These are phyloP conservation scores for Claviceps capensis DNA, from an alignment of 2,329 filamentous ascomycete genomes.

Conservation along the genomic window DNA sequence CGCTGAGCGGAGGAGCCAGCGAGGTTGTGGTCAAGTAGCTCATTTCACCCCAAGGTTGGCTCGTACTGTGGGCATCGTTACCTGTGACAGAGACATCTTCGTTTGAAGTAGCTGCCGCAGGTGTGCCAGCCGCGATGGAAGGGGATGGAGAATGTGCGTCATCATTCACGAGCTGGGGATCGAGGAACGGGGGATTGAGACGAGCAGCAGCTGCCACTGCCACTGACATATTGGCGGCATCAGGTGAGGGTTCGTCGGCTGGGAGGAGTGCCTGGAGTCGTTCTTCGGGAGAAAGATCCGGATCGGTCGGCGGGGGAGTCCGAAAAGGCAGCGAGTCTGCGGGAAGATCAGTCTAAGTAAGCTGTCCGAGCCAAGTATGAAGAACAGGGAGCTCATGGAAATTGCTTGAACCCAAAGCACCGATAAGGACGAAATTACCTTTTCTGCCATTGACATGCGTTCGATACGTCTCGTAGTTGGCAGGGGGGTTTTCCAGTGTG, in stretches of 20 bases:
- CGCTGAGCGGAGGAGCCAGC: slow-evolving; percentile 17
- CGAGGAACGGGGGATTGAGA: slow-evolving; percentile 39
- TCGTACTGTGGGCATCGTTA: slow-evolving; percentile 11
- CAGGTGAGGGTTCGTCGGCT: slow-evolving; percentile 22
- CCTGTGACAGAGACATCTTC: slow-evolving; percentile 10
- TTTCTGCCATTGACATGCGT: slow-evolving; percentile 12
- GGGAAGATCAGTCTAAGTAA: neutral
- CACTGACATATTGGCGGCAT: slow-evolving; percentile 38
- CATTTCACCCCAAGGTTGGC: slow-evolving; percentile 40
- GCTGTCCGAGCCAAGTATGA: neutral
- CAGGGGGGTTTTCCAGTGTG: slow-evolving; percentile 40
- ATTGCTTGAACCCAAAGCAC: slow-evolving; percentile 7
- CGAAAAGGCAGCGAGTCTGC: slow-evolving; percentile 10
- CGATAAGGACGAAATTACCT: slow-evolving; percentile 8
- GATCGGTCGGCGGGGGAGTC: slow-evolving; percentile 13
- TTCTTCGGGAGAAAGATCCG: slow-evolving; percentile 32
- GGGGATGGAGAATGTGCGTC: slow-evolving; percentile 18
- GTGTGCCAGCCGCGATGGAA: slow-evolving; percentile 9
- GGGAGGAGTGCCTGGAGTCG: slow-evolving; percentile 34
- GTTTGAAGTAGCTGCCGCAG: slow-evolving; percentile 11
- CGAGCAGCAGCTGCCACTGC: slow-evolving; percentile 43
- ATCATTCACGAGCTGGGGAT: slow-evolving; percentile 31
- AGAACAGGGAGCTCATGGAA: neutral
- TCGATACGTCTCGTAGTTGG: slow-evolving; percentile 28
- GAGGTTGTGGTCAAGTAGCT: slow-evolving; percentile 30